Evolutionary conservation across 2,329 filamentous ascomycete species (phyloP).

Genomic region (Orbilia oligospora): DNA sequence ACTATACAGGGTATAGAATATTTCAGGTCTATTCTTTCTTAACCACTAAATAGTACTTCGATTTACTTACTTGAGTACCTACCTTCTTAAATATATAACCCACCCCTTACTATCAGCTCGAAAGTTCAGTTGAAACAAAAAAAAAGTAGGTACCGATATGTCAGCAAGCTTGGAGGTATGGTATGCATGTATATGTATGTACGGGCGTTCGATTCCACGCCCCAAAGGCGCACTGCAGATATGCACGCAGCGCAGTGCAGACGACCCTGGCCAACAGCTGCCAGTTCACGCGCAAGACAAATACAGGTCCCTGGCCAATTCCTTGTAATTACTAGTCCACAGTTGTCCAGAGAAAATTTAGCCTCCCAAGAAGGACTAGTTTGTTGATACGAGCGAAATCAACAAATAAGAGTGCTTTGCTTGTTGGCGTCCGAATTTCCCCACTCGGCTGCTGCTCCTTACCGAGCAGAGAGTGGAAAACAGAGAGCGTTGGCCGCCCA

Average conservation of each 20-base stretch:
- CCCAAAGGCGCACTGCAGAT: conserved; percentile 29
- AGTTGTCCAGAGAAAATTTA: not conserved
- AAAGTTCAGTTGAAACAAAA: not conserved
- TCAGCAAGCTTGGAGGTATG: too few species aligned
- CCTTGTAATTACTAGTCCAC: too few species aligned
- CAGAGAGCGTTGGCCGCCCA: conserved; percentile 15
- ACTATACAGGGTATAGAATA: too few species aligned
- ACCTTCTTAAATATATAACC: too few species aligned
- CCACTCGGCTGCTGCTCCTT: conserved; percentile 19
- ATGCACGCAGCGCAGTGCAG: not conserved
- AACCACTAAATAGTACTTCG: too few species aligned
- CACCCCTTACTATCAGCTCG: not conserved
- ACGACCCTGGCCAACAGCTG: conserved; percentile 16
- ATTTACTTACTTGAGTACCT: too few species aligned
- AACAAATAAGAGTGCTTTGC: conserved; percentile 24
- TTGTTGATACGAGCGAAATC: conserved; percentile 27
- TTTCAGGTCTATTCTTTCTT: too few species aligned
- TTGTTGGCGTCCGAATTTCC: conserved; percentile 37
- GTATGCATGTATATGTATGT: not conserved
- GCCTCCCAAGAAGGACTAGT: conserved; percentile 14
- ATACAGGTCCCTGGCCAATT: too few species aligned
- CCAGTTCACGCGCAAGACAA: conserved; percentile 17
- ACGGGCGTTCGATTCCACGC: conserved; percentile 8
- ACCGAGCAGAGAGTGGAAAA: not conserved
- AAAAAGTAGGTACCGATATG: too few species aligned